Evolutionary conservation across 139 green algal species (phyloP).

Genomic region (Tetraselmis striata): DNA sequence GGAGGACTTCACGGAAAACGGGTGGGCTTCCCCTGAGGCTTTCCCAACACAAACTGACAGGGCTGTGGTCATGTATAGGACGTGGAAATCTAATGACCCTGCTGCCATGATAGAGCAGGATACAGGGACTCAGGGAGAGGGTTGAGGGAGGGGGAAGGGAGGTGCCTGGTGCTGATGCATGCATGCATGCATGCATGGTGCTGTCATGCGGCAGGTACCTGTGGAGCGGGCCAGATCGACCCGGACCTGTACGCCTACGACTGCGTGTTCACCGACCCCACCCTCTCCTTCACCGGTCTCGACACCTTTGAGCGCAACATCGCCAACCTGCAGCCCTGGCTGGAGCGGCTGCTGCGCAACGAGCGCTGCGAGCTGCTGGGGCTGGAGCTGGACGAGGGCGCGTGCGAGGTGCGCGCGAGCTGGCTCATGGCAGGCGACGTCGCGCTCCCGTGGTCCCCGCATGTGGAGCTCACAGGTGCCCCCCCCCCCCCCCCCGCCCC

Average conservation of each 20-base stretch:
- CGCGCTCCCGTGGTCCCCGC: neutral
- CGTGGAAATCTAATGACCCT: too few species aligned
- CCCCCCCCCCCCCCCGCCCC: too few species aligned
- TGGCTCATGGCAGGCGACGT: neutral
- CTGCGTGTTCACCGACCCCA: slow-evolving; percentile 34
- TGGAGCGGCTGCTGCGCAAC: slow-evolving; percentile 14
- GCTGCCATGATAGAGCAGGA: too few species aligned
- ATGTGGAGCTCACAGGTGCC: neutral
- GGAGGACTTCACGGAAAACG: slow-evolving; percentile 16
- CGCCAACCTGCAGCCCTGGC: slow-evolving; percentile 8
- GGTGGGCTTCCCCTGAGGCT: neutral
- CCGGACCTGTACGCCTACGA: slow-evolving; percentile 20
- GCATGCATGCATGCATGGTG: too few species aligned
- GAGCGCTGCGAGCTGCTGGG: neutral
- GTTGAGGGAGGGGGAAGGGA: too few species aligned
- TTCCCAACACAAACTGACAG: too few species aligned
- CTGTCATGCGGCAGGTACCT: slow-evolving; percentile 20
- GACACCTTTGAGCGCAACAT: slow-evolving; percentile 27
- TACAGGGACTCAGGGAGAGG: too few species aligned
- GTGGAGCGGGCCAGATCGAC: slow-evolving; percentile 27
- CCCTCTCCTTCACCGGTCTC: slow-evolving; percentile 25
- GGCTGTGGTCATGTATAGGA: too few species aligned
- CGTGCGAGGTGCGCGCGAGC: neutral
- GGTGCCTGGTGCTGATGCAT: too few species aligned
- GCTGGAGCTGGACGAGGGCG: neutral